phyloP scores from a whole-genome alignment of 1,284 basidiomycete species.

The Tylopilus orsonianus region DNA sequence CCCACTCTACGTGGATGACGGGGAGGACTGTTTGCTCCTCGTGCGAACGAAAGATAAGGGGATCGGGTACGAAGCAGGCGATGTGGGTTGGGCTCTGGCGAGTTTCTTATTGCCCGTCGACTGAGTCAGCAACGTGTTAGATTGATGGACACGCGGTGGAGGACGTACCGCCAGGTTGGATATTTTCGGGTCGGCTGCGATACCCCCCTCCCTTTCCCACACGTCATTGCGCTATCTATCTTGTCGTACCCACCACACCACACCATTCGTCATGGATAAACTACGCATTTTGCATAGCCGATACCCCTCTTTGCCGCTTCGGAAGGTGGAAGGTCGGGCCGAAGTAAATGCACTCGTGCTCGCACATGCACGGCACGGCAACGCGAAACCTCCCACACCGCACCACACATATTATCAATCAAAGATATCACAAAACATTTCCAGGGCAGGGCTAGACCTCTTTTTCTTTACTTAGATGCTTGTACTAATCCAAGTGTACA shows the following conservation, averaged over 20 bases:
- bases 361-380: neutral
- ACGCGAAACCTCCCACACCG: conserved; percentile 1
- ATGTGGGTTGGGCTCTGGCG: conserved; percentile 76
- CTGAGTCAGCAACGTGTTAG: conserved; percentile 14
- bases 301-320: neutral
- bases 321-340: neutral
- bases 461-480: conserved; percentile 5
- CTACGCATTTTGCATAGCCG: neutral
- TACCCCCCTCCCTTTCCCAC: conserved; percentile 5
- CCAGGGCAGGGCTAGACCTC: neutral
- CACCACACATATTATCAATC: conserved; percentile 3
- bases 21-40: conserved; percentile 75
- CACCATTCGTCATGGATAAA: conserved; percentile 1
- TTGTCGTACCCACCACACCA: conserved; percentile 1
- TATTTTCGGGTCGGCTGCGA: conserved; percentile 16
- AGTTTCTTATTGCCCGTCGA: conserved; percentile 71
- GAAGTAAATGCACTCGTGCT: too few species aligned
- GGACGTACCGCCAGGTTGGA: conserved; percentile 2
- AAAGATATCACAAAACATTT: conserved; percentile 7
- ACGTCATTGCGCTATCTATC: conserved; percentile 20
- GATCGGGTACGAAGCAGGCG: conserved; percentile 34
- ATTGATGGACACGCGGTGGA: conserved; percentile 10
- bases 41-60: conserved; percentile 43
- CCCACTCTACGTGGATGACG: conserved; percentile 74
- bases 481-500: conserved; percentile 16